Evolutionary conservation across 768 basidiomycete genomes (phyloP).

Genomic region (Crucibulum laeve): DNA sequence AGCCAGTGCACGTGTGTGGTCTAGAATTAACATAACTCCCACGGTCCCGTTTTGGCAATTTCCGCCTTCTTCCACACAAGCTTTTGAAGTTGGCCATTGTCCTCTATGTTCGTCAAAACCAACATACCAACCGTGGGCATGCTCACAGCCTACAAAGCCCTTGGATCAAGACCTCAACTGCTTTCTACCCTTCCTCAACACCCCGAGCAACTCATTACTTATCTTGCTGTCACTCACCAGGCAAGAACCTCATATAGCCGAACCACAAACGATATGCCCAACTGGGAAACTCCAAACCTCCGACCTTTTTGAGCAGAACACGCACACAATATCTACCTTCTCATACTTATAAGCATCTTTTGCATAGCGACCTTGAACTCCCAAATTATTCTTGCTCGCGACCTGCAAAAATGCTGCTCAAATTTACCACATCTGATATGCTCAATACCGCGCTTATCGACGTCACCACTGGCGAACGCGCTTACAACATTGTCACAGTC

Average conservation of each 20-base stretch:
- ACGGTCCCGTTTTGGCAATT: too few relatives aligned
- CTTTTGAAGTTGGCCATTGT: too few relatives aligned
- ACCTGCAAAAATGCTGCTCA: constrained; percentile 43
- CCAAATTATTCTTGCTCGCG: constrained; percentile 1
- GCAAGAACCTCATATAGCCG: constrained; percentile 1
- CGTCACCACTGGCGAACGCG: constrained; percentile 43
- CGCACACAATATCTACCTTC: background rate
- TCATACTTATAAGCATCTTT: constrained; percentile 1
- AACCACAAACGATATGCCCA: constrained; percentile 40
- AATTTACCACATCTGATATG: constrained; percentile 55
- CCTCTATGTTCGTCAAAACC: too few relatives aligned
- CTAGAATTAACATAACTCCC: too few relatives aligned
- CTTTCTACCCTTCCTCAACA: too few relatives aligned
- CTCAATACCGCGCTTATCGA: constrained; percentile 52
- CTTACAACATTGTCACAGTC: constrained; percentile 46
- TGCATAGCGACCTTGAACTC: constrained; percentile 2
- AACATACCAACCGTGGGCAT: too few relatives aligned
- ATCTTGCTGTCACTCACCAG: too few relatives aligned
- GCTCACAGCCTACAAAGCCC: too few relatives aligned
- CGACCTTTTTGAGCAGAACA: constrained; percentile 26
- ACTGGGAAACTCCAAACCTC: constrained; percentile 40
- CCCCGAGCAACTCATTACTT: too few relatives aligned
- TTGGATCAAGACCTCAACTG: too few relatives aligned
- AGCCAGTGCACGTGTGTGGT: too few relatives aligned
- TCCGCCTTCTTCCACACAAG: too few relatives aligned